Conservation (phyloP, 2,329 filamentous ascomycete genomes). For the Colletotrichum aenigma region DNA sequence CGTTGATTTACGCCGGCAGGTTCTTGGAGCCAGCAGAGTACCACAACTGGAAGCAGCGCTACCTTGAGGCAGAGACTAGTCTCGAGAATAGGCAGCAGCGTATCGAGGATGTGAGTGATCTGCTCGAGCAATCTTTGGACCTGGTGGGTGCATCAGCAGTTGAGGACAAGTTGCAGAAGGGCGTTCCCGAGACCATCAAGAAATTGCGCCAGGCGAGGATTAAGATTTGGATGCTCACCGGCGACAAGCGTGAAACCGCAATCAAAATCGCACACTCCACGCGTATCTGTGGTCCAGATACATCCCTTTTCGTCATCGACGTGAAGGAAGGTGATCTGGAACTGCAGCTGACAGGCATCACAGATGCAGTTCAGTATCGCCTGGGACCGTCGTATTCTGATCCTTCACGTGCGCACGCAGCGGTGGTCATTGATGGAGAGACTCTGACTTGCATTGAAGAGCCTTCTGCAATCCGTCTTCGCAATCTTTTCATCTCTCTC, state of each 20-base stretch:
- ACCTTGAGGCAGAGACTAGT: conserved; percentile 79
- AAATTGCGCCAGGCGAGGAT: conserved; percentile 83
- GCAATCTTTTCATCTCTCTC: conserved; percentile 74
- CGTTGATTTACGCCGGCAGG: conserved; percentile 78
- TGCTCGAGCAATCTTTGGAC: conserved; percentile 79
- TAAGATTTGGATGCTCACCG: conserved; percentile 92
- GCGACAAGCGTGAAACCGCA: conserved; percentile 86
- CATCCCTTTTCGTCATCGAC: conserved; percentile 79
- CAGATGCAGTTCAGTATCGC: conserved; percentile 65
- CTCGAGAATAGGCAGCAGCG: conserved; percentile 74
- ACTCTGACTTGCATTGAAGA: conserved; percentile 76
- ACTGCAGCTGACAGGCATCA: conserved; percentile 66
- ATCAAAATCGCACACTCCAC: conserved; percentile 86
- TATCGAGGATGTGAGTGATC: conserved; percentile 79
- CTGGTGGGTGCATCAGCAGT: conserved; percentile 85
- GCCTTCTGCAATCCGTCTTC: conserved; percentile 42
- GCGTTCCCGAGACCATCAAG: conserved; percentile 87
- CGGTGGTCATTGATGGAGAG: conserved; percentile 84
- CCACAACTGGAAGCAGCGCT: conserved; percentile 73
- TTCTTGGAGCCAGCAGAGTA: conserved; percentile 79
- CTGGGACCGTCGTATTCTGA: conserved; percentile 36
- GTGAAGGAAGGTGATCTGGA: conserved; percentile 65
- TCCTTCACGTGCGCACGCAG: conserved; percentile 59
- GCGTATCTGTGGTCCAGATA: conserved; percentile 72
- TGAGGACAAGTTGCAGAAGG: conserved; percentile 85